A percentile compares a stretch with the other conserved stretches of the same genome.
Evolutionary conservation across 768 basidiomycete species (phyloP).

Genomic region (Lentinula boryana): DNA sequence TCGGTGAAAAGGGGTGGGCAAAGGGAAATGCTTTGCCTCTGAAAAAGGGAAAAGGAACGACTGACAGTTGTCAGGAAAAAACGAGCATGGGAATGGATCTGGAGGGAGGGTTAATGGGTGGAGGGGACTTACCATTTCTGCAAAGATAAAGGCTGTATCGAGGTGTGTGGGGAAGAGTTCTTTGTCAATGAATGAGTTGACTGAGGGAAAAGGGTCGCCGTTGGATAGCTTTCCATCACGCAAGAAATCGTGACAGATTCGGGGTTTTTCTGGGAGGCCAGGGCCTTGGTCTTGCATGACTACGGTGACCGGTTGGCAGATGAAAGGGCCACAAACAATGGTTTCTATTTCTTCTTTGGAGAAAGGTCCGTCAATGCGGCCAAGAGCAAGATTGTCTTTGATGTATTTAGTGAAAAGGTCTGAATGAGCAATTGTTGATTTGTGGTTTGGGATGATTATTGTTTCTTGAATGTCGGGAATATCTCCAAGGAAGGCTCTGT

Average conservation of each 20-base stretch:
- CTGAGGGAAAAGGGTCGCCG: background rate
- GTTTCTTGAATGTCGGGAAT: background rate
- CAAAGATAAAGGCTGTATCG: slow-evolving; percentile 2
- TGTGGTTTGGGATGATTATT: background rate
- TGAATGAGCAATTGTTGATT: background rate
- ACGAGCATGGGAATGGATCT: too few relatives aligned
- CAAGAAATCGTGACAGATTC: slow-evolving; percentile 10
- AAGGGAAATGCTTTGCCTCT: too few relatives aligned
- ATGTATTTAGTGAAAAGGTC: slow-evolving; percentile 14
- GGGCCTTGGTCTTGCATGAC: too few relatives aligned
- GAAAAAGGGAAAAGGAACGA: too few relatives aligned
- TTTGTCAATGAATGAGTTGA: slow-evolving; percentile 7
- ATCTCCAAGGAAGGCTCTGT: background rate
- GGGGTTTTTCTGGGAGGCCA: slow-evolving; percentile 2
- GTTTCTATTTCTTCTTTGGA: too few relatives aligned
- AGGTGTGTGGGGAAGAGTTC: slow-evolving; percentile 3
- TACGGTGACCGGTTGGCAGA: too few relatives aligned
- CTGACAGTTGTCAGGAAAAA: too few relatives aligned
- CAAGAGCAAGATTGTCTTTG: slow-evolving; percentile 8
- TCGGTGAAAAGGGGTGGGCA: too few relatives aligned
- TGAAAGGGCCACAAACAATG: too few relatives aligned
- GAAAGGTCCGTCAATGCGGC: slow-evolving; percentile 16
- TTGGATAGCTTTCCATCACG: background rate
- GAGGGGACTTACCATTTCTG: background rate
- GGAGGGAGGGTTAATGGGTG: too few relatives aligned